These are phyloP conservation scores for apple (Malus domestica) DNA, from an alignment of 306 rosid genomes.

Conservation along the genomic window ASM211411v1 NC_041798.1:3200001-3200500, in stretches of 20 bases:
- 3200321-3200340: neutral
- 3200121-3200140: no score
- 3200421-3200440: neutral
- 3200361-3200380: no score
- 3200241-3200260: neutral
- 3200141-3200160: no score
- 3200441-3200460: neutral
- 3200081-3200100: neutral
- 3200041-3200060: neutral
- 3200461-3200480: neutral
- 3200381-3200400: neutral
- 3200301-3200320: neutral
- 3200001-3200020: neutral
- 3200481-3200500: neutral
- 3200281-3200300: neutral
- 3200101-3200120: neutral
- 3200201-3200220: no score
- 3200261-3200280: neutral
- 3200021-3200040: neutral
- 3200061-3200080: neutral
- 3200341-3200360: neutral
- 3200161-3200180: no score
- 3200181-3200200: no score
- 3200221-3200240: neutral
- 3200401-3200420: neutral